Base-by-base conservation (phyloP, 1,284 basidiomycete genomes). In the Caloboletus inedulis region DNA sequence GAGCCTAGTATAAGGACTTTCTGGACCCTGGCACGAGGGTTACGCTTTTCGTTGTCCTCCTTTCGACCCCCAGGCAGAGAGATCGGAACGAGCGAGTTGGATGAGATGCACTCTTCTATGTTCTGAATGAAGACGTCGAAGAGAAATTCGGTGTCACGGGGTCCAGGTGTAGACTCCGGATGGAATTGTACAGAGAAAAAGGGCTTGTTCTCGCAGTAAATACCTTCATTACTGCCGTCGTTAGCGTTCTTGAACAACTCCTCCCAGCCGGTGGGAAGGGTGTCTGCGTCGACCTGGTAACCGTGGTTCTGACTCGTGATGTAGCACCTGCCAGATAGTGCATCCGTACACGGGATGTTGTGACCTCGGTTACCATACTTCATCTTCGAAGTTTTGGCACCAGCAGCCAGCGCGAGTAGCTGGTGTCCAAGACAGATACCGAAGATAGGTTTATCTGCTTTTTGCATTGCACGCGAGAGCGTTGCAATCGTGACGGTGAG, bases 161-260 rank as follows among this genome's bases (percentile, higher is more conserved):
- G 97, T 37, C 97, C 97, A n/a, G 97, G 95, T 5, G 92, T 94
- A 36, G 93, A 96, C 72, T 99, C 97, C 35, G 97, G 97, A 72
- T 99, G 97, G 80, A 99, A 99, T 70, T 99, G 97, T n/a, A 99
- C 96, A 37, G 94, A 97, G 75, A 99, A 99, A 79, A 92, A 97
- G 2, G 96, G 96, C 61, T 87, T 89, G 67, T 85, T 82, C 59
- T 88, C 85, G 71, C 83, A 93, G 76, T 94, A 97, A 65, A 99
- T 97, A 63, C 97, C 97, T 72, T 99, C 97, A 72, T 99, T 99
- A 66, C 91, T 94, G 53, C 84, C 84, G 67, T 99, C 97, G 74
- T 99, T 99, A 53, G 97, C 96, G 68, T 99, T 99, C 65, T 80
- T 80, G 78, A 98, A 99, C 27, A 99, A 78, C 66, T 95, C 92